Evolutionary conservation across 805 yeast genomes (phyloP).

Genomic region (Kurtzmaniella fragi): DNA sequence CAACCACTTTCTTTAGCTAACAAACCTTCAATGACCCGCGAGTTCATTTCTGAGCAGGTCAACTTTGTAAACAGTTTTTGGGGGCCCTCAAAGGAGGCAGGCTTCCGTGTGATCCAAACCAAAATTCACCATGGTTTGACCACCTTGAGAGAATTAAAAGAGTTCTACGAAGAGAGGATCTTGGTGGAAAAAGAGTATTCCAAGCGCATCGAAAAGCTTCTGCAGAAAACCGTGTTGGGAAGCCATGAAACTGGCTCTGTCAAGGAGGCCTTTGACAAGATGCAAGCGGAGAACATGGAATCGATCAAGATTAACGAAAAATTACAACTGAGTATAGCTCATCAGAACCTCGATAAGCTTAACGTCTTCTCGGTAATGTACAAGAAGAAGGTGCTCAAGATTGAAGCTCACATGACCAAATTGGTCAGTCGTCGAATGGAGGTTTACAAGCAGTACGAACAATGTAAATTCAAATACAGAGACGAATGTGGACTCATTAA

Average conservation of each 20-base stretch:
- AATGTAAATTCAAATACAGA: slow-evolving; percentile 46
- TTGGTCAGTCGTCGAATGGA: slow-evolving; percentile 44
- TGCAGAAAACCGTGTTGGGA: slow-evolving; percentile 46
- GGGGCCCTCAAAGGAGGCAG: slow-evolving; percentile 61
- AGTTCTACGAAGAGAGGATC: slow-evolving; percentile 37
- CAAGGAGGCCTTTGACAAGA: slow-evolving; percentile 52
- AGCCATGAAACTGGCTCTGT: slow-evolving; percentile 55
- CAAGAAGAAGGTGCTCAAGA: slow-evolving; percentile 49
- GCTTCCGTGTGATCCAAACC: slow-evolving; percentile 49
- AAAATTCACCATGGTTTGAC: slow-evolving; percentile 56
- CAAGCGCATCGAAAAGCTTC: slow-evolving; percentile 46
- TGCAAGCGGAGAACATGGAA: slow-evolving; percentile 54
- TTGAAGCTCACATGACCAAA: slow-evolving; percentile 54
- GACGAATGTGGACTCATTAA: slow-evolving; percentile 55
- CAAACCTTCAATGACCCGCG: background rate
- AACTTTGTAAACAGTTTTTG: slow-evolving; percentile 45
- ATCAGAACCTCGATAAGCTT: slow-evolving; percentile 44
- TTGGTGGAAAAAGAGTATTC: slow-evolving; percentile 72
- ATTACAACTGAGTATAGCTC: slow-evolving; percentile 47
- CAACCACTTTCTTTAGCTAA: too few species aligned
- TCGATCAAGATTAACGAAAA: slow-evolving; percentile 54
- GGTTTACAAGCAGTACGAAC: slow-evolving; percentile 30
- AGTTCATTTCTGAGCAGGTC: slow-evolving; percentile 7
- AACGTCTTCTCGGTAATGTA: slow-evolving; percentile 47
- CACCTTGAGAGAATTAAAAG: slow-evolving; percentile 39